Base-by-base conservation (phyloP, 1,284 basidiomycete genomes). In the Peniophora sp. region DNA sequence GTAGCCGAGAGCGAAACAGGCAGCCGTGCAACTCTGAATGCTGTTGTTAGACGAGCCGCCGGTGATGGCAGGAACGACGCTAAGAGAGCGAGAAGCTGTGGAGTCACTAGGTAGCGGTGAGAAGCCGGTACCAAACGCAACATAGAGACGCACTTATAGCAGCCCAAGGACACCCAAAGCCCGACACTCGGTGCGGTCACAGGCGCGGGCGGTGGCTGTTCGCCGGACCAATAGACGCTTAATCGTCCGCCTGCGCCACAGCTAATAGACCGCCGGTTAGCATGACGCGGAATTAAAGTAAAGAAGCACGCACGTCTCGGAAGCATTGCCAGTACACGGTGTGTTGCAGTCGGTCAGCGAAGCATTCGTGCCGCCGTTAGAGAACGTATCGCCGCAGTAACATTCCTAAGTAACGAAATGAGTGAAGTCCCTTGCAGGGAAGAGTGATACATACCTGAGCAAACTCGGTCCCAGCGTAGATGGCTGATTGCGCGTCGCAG, bases 391-490 rank as follows among this genome's bases (percentile, higher is more conserved):
- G 48, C 77, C 84, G 57, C 85, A 88, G 62, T 83, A 83, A 85
- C 54, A 35, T 54, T 47, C 48, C 51, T 43, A 52, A 24, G 18
- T 49, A 10, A 50, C 42, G 24, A 3, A 46, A 45, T 20, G 22
- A 47, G 52, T n/a, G 22, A 54, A 22, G 17, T 32, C 36, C 23
- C n/a, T 27, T 18, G 37, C 23, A 24, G 24, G 32, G 44, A 24
- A 43, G 14, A 35, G 43, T 23, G 10, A 84, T 66, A n/a, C 81
- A 84, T 64, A 83, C 76, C 52, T 71, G 68, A 2, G 65, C 68
- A 54, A 67, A 75, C 60, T 86, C 84, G 10, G 79, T 70, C 15
- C 85, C 85, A 34, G 85, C 81, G 56, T 77, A 85, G 54, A 81
- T 65, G 58, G 70, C 83, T 10, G 64, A 54, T 51, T 72, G 67